Conservation (phyloP, 805 yeast species). For the Zygotorulaspora sp. region DNA sequence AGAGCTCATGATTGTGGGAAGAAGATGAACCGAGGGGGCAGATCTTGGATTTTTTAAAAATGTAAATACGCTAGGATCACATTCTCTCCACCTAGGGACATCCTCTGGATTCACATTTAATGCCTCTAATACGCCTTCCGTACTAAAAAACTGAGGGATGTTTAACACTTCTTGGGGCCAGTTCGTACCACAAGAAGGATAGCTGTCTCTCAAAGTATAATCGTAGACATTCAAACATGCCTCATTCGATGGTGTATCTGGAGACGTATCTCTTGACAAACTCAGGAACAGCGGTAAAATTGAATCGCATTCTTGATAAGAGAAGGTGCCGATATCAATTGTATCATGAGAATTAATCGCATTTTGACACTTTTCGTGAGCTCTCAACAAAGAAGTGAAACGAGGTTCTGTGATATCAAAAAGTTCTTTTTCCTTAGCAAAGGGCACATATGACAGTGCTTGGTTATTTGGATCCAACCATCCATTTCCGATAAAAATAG, state of each 20-base stretch:
- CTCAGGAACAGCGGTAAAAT: constrained; percentile 34
- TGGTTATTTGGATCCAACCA: constrained; percentile 90
- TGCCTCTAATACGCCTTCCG: constrained; percentile 44
- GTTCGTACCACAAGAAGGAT: constrained; percentile 83
- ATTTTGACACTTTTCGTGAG: constrained; percentile 60
- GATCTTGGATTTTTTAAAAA: constrained; percentile 50
- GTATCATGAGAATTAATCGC: constrained; percentile 36
- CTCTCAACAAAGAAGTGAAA: constrained; percentile 41
- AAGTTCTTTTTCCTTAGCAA: constrained; percentile 54
- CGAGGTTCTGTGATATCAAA: constrained; percentile 40
- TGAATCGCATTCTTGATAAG: constrained; percentile 43
- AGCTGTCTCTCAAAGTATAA: constrained; percentile 60
- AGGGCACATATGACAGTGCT: constrained; percentile 75
- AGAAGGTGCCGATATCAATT: constrained; percentile 22
- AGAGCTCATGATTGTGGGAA: constrained; percentile 60
- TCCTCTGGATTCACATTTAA: constrained; percentile 45
- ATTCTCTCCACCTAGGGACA: constrained; percentile 66
- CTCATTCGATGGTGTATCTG: constrained; percentile 26
- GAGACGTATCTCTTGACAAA: constrained; percentile 25
- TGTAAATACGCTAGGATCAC: constrained; percentile 55
- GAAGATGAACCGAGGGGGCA: constrained; percentile 54
- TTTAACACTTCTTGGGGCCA: constrained; percentile 74
- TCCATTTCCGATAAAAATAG: constrained; percentile 83
- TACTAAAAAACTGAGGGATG: constrained; percentile 51
- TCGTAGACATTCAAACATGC: constrained; percentile 84